Evolutionary conservation across 192 early-diverging fungal species (phyloP).

Genomic region (Coemansia sp.): DNA sequence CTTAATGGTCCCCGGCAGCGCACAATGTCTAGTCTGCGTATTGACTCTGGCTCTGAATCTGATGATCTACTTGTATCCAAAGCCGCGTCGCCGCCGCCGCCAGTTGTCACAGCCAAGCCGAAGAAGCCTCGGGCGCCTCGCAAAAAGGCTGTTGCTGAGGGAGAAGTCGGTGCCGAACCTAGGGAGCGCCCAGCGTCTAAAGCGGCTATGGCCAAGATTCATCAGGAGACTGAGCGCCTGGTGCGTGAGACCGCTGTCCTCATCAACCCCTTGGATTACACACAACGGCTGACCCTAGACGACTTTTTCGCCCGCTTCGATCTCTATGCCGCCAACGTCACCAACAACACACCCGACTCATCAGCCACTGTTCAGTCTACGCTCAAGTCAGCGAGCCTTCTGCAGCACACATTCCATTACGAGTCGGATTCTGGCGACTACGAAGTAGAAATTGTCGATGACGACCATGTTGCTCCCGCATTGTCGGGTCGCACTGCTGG

Average conservation of each 20-base stretch:
- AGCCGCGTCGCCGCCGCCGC: not conserved
- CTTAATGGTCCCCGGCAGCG: conserved; percentile 1
- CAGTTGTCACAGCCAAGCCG: not conserved
- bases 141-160: not conserved
- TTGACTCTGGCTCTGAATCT: conserved; percentile 28
- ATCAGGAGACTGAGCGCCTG: conserved; percentile 51
- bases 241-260: conserved; percentile 47
- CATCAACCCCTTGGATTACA: conserved; percentile 45
- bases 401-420: conserved; percentile 11
- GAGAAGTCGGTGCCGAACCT: not conserved
- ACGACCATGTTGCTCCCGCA: not conserved
- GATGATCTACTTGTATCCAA: conserved; percentile 3
- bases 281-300: conserved; percentile 18
- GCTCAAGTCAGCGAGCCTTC: not conserved
- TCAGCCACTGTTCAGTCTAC: not conserved
- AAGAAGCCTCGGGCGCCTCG: not conserved
- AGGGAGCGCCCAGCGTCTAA: conserved; percentile 39
- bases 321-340: conserved; percentile 1
- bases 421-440: conserved; percentile 33
- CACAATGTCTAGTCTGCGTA: conserved; percentile 15
- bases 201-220: conserved; percentile 36
- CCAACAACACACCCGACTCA: not conserved
- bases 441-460: conserved; percentile 40
- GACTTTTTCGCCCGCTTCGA: conserved; percentile 40
- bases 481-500: not conserved